Base-by-base conservation (phyloP, 441 rosid species). In the Pelargonium fulgidum region DNA sequence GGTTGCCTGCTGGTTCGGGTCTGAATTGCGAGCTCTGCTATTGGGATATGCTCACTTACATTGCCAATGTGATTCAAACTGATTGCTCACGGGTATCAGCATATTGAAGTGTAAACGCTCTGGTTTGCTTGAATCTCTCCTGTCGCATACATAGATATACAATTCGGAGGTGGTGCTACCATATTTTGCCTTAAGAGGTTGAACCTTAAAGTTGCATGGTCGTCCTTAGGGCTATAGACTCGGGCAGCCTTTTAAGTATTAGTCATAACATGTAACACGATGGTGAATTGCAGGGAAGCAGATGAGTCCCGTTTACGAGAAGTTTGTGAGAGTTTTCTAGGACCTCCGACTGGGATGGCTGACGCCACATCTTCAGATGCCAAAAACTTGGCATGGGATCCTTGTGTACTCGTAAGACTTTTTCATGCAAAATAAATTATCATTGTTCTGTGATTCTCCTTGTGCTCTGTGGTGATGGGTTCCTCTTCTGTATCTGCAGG, bases 291-390 rank as follows among this genome's bases (percentile, higher is more conserved):
- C 88, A 93, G 99, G 81, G 99, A 93, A 83, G 88, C 96, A 33
- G 99, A 92, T 26, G 98, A 94, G 73, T 89, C 96, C 24, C 92
- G 97, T 68, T 78, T 94, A 73, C 87, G 99, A 62, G 99, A 94
- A 85, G 87, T 90, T 24, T 91, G 92, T 56, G 98, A 94, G 84
- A 87, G 87, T 81, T 92, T 92, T 85, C 91, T 91, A 56, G 97
- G 99, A 70, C 99, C 99, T 66, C 99, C 99, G n/a, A 85, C 89
- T 74, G 96, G 97, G 65, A 88, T 90, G 91, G 83, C 73, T 48
- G 89, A 83, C 78, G 82, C 88, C 33, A 39, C 82, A 69, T 67
- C 85, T 69, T 79, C 83, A 33, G 89, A 88, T 75, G n/a, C 81
- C 33, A 73, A 70, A 68, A 80, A 80, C 74, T 77, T 76, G 66